Evolutionary conservation across 108 stramenopile species (phyloP), one percentile per base, ranked within the genome.

Genomic region (Cyclostephanos tholiformis): DNA sequence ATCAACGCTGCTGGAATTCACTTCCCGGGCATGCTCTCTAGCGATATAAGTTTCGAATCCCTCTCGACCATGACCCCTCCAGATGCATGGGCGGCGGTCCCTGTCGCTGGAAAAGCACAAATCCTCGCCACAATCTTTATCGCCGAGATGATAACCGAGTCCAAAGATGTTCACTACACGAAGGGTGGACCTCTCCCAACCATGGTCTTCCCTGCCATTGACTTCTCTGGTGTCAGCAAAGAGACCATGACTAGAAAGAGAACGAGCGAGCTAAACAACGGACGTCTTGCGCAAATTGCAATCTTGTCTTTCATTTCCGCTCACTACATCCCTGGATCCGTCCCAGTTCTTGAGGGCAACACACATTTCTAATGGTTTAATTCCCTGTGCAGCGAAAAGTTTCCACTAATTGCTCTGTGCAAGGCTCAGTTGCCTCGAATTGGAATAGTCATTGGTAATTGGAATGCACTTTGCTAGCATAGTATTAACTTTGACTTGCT

Each of bases 131-230:
- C 87, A 36, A 92, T 95, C 73, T 89, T 90, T 76, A 39, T 87
- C 58, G 89, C 88, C 17, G 94, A 95, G 75, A 53, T 92, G 63
- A 66, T 84, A 55, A 70, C 87, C 65, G 93, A 94, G 85, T 75
- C 74, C 64, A 70, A 89, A 68, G 71, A 63, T 60, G 77, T 75
- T 43, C 93, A 94, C 80, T 94, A 91, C 89, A 94, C 86, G 73
- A 91, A 89, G 87, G 93, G 93, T 65, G 93, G 93, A 67, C 41
- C 68, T 52, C 59, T 78, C 35, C 88, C 92, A 12, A 86, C 85
- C 71, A 89, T 93, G 63, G 88, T 93, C 63, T 93, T 90, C 85
- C 92, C 92, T 53, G 73, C 85, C n/a, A 87, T 93, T 72, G 92
- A 93, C 78, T 90, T 89, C 82, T 84, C 84, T 49, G 87, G 86